phyloP scores from a whole-genome alignment of 345 rosid species.

The Isatis tinctoria region DNA sequence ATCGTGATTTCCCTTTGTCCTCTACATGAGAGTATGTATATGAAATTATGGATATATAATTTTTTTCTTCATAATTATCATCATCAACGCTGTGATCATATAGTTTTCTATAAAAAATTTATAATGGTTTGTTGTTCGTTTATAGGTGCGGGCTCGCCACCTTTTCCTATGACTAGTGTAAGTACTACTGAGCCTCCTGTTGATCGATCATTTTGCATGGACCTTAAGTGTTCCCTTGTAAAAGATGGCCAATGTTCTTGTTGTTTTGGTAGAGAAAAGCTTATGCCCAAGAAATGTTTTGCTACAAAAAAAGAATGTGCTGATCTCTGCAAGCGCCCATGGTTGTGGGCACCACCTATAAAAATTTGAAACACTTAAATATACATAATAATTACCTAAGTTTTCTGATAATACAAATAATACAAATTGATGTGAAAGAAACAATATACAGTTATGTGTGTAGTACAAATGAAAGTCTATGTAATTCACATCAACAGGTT shows the following conservation, averaged over 20 bases:
- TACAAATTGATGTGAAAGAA: too few relatives aligned
- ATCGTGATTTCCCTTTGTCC: not conserved
- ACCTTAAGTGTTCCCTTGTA: not conserved
- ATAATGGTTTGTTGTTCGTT: not conserved
- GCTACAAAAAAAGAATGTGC: not conserved
- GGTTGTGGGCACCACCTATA: too few relatives aligned
- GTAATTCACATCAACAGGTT: too few relatives aligned
- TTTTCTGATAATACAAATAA: too few relatives aligned
- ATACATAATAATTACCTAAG: not conserved
- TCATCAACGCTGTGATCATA: not conserved
- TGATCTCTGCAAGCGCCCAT: not conserved
- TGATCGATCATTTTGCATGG: not conserved
- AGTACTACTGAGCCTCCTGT: not conserved
- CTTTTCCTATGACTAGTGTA: too few relatives aligned
- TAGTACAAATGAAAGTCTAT: not conserved
- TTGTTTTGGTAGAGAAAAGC: too few relatives aligned
- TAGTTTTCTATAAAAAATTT: too few relatives aligned
- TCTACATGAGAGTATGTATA: not conserved
- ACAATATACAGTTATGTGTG: not conserved
- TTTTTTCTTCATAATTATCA: not conserved
- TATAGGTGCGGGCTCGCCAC: not conserved
- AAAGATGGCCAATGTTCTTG: not conserved
- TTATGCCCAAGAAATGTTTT: not conserved
- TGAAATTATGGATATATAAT: not conserved
- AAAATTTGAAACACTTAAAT: not conserved